Base-by-base conservation (phyloP, 2,329 filamentous ascomycete genomes). In the Sarocladiaceae sp. region DNA sequence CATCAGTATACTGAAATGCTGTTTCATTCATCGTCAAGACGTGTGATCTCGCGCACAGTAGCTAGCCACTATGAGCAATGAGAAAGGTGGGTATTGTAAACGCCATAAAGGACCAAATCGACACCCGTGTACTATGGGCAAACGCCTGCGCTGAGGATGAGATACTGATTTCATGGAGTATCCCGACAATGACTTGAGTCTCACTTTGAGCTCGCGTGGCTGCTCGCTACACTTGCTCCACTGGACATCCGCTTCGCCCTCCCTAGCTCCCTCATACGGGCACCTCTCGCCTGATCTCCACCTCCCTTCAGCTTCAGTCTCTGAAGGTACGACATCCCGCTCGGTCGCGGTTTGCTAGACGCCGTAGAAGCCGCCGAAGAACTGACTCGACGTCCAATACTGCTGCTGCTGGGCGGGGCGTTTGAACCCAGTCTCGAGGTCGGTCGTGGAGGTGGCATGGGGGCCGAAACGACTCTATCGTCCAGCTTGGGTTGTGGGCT, bases 191-290 rank as follows among this genome's bases (percentile, higher is more conserved):
- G 9, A 33, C 16, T 15, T 11, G 16, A 6, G 33, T 24, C 18
- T 39, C 20, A 24, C 16, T 24, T 23, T 18, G 34, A 41, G 23
- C 37, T 29, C n/a, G 37, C 37, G 16, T 29, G 37, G 19, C 37
- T 41, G 37, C 37, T 41, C 3, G 37, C 16, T 9, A 41, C 37
- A 15, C 23, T 41, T 4, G n/a, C 37, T 4, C 21, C 23, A 7
- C 37, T 41, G 6, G 37, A 41, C 6, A 41, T 6, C 3, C 37
- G 37, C 37, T 41, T 41, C 24, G 37, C 37, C 6, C 37, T 15
- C 13, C 37, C 37, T 10, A 41, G n/a, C 23, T 41, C 37, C 19
- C 37, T 27, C 37, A 41, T 41, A 11, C 37, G 37, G 29, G 37
- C 37, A 9, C 19, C 23, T 19, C 37, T 41, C 13, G 37, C 37